Base-by-base conservation (phyloP, 2,329 filamentous ascomycete species). In the Penicillium corylophilum region DNA sequence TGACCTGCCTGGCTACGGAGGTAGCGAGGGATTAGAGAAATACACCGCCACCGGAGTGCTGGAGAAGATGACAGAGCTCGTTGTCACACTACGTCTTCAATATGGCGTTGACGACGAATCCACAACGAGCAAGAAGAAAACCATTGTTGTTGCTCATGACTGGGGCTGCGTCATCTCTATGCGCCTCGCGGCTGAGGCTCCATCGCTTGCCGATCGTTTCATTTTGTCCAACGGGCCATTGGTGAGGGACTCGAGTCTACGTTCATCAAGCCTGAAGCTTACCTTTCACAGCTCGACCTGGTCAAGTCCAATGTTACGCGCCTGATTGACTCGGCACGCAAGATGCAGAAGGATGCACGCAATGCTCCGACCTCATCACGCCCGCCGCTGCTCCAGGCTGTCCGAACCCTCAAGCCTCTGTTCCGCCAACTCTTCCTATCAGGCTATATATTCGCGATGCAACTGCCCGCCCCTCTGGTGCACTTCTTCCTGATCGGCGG, bases 1-100 rank as follows among this genome's bases (percentile, higher is more conserved):
- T 35, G 82, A 84, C 60, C 64, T 85, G 6, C 82, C 82, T 16
- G 82, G 82, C 1, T 84, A 79, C 55, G 82, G 82, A 31, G 82
- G 82, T 9, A 82, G 77, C 50, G 80, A 83, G 55, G 72, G 73
- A 44, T 64, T 84, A 50, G 63, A 72, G 1, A 62, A 69, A 42
- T 84, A 83, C 57, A 71, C 73, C 2, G 71, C 80, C 1, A 75
- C 79, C 12, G 69, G 76, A 36, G 71, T 84, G 8, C 67, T 84
- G 41, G 81, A 84, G 59, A 70, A 74, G 7, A 61, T 85, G 50
- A 72, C 77, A 0, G 78, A 80, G 49, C 81, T 82, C 54, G 75
- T 84, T 29, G 60, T 82, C 8, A 70, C 71, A 0, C 73, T 83
- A 58, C 74, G 81, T 54, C 65, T 71, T 26, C 69, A 71, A 43